Evolutionary conservation across 2,329 filamentous ascomycete species (phyloP).

Genomic region (Colletotrichum aenigma): DNA sequence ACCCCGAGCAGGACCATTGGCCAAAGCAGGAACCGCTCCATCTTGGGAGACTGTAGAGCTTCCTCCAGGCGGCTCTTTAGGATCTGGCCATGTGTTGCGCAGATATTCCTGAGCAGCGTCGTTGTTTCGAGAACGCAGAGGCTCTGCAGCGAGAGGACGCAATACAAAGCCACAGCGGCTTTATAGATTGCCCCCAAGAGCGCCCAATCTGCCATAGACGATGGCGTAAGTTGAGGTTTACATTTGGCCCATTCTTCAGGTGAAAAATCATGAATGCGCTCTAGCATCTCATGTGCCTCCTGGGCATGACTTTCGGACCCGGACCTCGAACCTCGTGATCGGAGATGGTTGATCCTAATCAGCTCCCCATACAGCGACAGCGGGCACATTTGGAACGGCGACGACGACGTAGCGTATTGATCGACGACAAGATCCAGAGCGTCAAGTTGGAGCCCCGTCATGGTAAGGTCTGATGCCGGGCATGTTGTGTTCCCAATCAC

Average conservation of each 20-base stretch:
- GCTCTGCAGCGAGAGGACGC: slow-evolving; percentile 39
- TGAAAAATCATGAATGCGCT: slow-evolving; percentile 30
- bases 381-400: slow-evolving; percentile 34
- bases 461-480: slow-evolving; percentile 33
- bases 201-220: slow-evolving; percentile 29
- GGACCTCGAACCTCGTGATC: slow-evolving; percentile 24
- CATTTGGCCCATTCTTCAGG: slow-evolving; percentile 32
- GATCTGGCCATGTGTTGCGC: neutral
- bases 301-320: slow-evolving; percentile 3
- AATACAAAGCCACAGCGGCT: slow-evolving; percentile 36
- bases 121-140: slow-evolving; percentile 28
- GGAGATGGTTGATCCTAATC: slow-evolving; percentile 39
- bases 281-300: neutral
- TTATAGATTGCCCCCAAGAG: slow-evolving; percentile 28
- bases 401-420: slow-evolving; percentile 16
- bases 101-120: neutral
- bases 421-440: slow-evolving; percentile 29
- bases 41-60: neutral
- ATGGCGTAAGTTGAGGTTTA: slow-evolving; percentile 28
- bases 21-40: neutral
- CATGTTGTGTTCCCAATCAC: slow-evolving; percentile 40
- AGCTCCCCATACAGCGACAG: slow-evolving; percentile 33
- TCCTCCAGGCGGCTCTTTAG: neutral
- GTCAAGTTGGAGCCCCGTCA: slow-evolving; percentile 26
- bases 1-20: neutral